Evolutionary conservation across 75 land plant species (phyloP), one percentile per base, ranked within the genome.

Genomic region (Cryptomeria japonica): DNA sequence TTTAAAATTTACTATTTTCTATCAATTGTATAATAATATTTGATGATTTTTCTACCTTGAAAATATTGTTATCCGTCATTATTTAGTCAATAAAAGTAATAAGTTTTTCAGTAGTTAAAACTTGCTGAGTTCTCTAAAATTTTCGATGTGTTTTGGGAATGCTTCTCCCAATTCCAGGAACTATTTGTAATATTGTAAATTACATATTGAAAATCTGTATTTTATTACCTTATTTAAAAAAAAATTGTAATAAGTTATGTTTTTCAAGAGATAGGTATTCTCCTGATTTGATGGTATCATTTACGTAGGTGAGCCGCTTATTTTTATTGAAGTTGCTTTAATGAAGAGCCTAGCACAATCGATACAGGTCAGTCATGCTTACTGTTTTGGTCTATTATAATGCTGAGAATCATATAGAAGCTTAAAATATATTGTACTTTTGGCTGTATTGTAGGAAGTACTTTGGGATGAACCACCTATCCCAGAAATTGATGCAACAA

Each of bases 311-410:
- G 99, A 97, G 87, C 99, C 99, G 32, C 95, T 97, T 58, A 93
- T 96, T 73, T 97, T 97, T 86, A 97, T 96, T 92, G 99, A 97
- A 91, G 99, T 97, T 90, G 98, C 98, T 58, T 96, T 97, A 72
- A 80, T 94, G 90, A 93, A 92, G 88, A 87, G 91, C 47, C 91
- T 96, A 41, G 95, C 93, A 38, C 89, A 90, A 68, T 94, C 94
- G 12, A 94, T 97, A 55, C 95, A 97, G 96, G 99, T 96, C 18
- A 72, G 10, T 86, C 19, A 36, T 87, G 34, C 75, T 86, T 82
- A 80, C 44, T 56, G 56, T 28, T 61, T 36, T 46, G 22, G 49
- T 19, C 0, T 19, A 19, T 32, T 42, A 44, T 80, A 86, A 22
- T 61, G n/a, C 14, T 61, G 25, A 28, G n/a, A 51, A 51, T 51